Base-by-base conservation (phyloP, 345 rosid genomes). In the Eucalyptus marginata region DNA sequence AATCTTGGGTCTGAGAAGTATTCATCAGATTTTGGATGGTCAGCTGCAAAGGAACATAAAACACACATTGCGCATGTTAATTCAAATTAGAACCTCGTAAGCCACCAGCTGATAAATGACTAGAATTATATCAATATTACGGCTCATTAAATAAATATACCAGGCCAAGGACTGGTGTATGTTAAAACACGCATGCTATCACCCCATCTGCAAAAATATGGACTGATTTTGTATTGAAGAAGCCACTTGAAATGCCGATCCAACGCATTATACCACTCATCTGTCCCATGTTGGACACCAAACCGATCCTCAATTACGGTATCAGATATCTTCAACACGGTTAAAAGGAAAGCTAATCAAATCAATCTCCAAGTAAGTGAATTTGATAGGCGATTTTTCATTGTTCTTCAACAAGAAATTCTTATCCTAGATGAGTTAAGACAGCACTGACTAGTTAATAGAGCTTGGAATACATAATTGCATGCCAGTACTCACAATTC, bases 91-190 rank as follows among this genome's bases (percentile, higher is more conserved):
- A 76, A 40, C 84, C 84, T 22, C 24, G 16, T 40, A 6, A 64
- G 27, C 43, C 47, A 76, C 47, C 47, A 40, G 84, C 84, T 40
- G 27, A 76, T 76, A 76, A 76, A 40, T 40, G 5, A 76, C 87
- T 8, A n/a, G 44, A 86, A 86, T 52, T 50, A 86, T 52, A 51
- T 51, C 66, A 7, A 56, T 29, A 22, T 31, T 31, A n/a, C 84
- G 2, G 27, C 47, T 76, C 5, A 1, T 36, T 36, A 76, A 36
- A 76, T 22, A 25, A 47, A 31, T 49, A n/a, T 94, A 97, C 99
- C 98, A 89, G 99, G 97, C 99, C 99, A 96, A n/a, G 99, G 99
- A 88, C 94, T 95, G 86, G 98, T 96, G 93, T 96, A 97, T 50
- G 99, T 94, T 93, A 97, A 93, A 91, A 96, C 99, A 88, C 98